Conservation (phyloP, 495 filamentous ascomycete species). For the Apiosordaria backusii region DNA sequence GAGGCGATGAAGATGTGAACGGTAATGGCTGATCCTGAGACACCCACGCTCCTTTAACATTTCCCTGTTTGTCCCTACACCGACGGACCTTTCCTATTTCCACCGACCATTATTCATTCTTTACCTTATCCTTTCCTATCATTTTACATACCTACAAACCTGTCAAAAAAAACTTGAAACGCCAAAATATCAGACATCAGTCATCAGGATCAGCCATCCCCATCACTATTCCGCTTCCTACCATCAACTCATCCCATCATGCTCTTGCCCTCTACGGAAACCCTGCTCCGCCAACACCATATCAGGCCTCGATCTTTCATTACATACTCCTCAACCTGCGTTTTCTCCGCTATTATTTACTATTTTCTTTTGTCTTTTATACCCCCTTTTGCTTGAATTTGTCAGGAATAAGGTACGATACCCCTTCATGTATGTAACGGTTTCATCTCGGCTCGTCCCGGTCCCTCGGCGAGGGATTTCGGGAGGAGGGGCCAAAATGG, state of each 20-base stretch:
- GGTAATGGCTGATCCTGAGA: constrained; percentile 17
- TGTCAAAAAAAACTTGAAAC: background rate
- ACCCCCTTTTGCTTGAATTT: background rate
- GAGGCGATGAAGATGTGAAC: background rate
- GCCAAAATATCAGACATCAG: background rate
- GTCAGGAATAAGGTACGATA: background rate
- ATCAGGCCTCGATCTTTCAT: background rate
- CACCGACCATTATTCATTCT: constrained; percentile 29
- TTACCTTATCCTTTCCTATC: constrained; percentile 22
- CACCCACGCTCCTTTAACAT: constrained; percentile 23
- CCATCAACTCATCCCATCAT: background rate
- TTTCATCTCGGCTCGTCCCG: background rate
- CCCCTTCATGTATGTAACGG: background rate
- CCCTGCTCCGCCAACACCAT: too few species aligned
- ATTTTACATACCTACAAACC: background rate
- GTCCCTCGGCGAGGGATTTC: background rate
- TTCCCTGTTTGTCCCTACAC: constrained; percentile 17
- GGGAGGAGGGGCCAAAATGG: background rate
- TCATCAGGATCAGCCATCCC: constrained; percentile 3
- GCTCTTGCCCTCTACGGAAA: too few species aligned
- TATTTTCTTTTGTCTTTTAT: background rate
- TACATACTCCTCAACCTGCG: background rate
- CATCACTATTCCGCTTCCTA: background rate
- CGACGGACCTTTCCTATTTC: constrained; percentile 17
- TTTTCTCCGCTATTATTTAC: background rate